Base-by-base conservation (phyloP, 225 moss, liverwort and hornwort species). In the Pleurozium schreberi region DNA sequence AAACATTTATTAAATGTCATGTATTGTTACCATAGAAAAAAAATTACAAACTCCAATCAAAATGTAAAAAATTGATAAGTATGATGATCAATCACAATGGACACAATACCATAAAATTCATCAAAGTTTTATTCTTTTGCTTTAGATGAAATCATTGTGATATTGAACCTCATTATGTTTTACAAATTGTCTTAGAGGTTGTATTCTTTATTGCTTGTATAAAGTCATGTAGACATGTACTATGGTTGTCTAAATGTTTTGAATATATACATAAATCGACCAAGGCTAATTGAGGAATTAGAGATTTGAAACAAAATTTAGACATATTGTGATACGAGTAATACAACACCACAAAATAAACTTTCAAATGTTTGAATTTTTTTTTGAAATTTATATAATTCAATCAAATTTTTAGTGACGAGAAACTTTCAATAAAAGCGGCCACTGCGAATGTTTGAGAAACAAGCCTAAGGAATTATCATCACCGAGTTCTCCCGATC, bases 391-490 rank as follows among this genome's bases (percentile, higher is more conserved):
- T 65, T 65, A 10, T 6, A 6, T 21, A 21, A 18, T 67, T 67
- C 21, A 67, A 67, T 67, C 36, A 21, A 67, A 11, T 21, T 23
- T 23, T 14, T 25, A 40, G 12, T 23, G 13, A 69, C 4, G 40
- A 69, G 5, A 19, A 19, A 19, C 3, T 69, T 22, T 69, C 4
- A 69, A 40, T 40, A 69, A 8, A n/a, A 14, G 92, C 93, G 95
- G 96, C 96, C 94, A 95, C 96, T 95, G 95, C 96, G 93, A 96
- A 96, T 97, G 95, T 94, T 93, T 94, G 95, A 95, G 95, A 96
- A 95, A 96, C 94, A 93, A 95, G 95, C 95, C 95, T 93, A 69
- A 3, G 33, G 43, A 3, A 25, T 59, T 83, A 90, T 91, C 91
- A 95, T 91, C 94, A 91, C 88, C 12, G 85, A 83, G 50, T 84